Evolutionary conservation across 192 early-diverging fungal genomes (phyloP).

Genomic region (Funneliformis mosseae): DNA sequence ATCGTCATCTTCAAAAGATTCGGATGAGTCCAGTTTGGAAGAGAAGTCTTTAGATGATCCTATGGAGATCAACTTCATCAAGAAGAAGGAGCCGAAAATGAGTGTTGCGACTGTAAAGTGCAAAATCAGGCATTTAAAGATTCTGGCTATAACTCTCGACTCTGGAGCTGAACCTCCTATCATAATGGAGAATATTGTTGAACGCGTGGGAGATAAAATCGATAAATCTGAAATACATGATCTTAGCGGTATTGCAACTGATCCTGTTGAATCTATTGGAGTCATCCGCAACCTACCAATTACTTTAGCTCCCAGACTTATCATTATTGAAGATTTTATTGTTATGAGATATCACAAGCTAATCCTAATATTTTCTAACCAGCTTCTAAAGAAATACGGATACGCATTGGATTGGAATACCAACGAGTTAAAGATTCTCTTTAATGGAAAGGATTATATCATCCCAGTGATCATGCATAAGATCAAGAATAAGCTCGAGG

Average conservation of each 20-base stretch:
- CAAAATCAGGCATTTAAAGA: conserved; percentile 10
- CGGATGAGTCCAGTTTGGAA: too few relatives aligned
- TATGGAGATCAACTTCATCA: background rate
- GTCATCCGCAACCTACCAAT: background rate
- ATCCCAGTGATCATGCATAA: conserved; percentile 10
- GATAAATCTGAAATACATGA: background rate
- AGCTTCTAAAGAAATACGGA: background rate
- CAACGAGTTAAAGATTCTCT: conserved; percentile 3
- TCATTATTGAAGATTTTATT: background rate
- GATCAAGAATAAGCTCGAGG: too few relatives aligned
- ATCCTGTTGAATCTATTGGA: too few relatives aligned
- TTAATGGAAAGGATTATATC: conserved; percentile 11
- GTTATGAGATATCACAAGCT: background rate
- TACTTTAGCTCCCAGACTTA: background rate
- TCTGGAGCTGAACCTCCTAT: background rate
- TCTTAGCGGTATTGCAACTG: too few relatives aligned
- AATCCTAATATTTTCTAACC: background rate
- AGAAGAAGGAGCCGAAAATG: background rate
- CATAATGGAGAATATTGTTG: background rate
- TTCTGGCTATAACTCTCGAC: background rate
- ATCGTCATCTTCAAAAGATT: too few relatives aligned
- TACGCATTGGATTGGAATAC: background rate
- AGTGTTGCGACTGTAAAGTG: background rate
- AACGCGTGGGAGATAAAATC: background rate
- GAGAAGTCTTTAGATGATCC: background rate